Evolutionary conservation across 2,329 filamentous ascomycete genomes (phyloP), one percentile per base, ranked within the genome.

Genomic region (Aphanocladium album): DNA sequence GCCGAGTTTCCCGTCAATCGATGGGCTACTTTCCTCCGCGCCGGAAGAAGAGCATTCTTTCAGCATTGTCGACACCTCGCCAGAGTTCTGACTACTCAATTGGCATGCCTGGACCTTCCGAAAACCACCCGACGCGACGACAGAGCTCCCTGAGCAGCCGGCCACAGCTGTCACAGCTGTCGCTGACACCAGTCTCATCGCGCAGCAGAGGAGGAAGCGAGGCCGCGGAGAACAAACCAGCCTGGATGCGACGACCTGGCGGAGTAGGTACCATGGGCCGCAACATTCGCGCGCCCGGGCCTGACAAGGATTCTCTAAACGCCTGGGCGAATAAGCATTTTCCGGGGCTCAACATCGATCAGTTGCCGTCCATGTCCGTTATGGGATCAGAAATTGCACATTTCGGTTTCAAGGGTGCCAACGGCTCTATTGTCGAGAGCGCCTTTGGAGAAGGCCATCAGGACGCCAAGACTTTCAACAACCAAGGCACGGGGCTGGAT

Each of bases 21-120:
- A 81, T 97, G 49, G 93, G 93, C 25, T 98, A 93, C 75, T 98
- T 98, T 70, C 93, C 93, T 3, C 93, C 93, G 8, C 85, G 92
- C 21, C 83, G 92, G 70, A 91, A 93, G 85, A 95, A 95, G 87
- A 95, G 89, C 64, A 75, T 84, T 11, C 79, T 83, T 57, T 89
- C 89, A 2, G 81, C 85, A 16, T 66, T 86, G 56, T 85, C 87
- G 19, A 91, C 88, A 2, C 89, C 89, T 8, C 83, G 84, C 21
- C 80, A 83, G 49, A 90, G 87, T 41, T 73, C 87, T 43, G 88
- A 90, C 61, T 68, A 86, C 9, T 78, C 80, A 14, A 82, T 80
- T 58, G 69, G 72, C 17, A 65, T 71, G 9, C 75, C 80, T 59
- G 67, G 71, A 45, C 76, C 77, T 23, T 66, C 72, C 46, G 64